Percentiles rank a stretch among this genome's conserved stretches.
Evolutionary conservation across 352 stramenopile genomes (phyloP).

Genomic region (Peronospora farinosa): DNA sequence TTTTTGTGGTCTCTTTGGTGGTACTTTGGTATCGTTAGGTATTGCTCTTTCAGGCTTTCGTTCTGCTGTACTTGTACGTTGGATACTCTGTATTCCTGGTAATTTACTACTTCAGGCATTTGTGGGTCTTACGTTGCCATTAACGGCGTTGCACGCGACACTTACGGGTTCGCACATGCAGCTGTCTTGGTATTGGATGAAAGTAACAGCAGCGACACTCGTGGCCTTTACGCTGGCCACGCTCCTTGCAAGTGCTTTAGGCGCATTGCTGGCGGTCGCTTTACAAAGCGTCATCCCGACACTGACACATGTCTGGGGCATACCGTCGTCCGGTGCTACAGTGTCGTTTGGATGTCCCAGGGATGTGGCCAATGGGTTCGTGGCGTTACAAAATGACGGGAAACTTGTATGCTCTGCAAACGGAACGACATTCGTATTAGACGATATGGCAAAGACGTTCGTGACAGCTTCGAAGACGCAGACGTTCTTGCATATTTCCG

Average conservation of each 20-base stretch:
- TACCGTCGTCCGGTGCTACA: constrained; percentile 9
- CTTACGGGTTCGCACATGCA: constrained; percentile 7
- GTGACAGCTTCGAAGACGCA: constrained; percentile 14
- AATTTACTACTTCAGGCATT: constrained; percentile 17
- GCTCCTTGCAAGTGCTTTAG: constrained; percentile 42
- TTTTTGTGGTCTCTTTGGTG: constrained; percentile 18
- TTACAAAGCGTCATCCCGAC: constrained; percentile 31
- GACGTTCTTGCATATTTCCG: constrained; percentile 11
- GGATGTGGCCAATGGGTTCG: constrained; percentile 15
- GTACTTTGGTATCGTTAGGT: constrained; percentile 26
- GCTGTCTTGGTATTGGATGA: constrained; percentile 9
- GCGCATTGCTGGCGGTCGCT: constrained; percentile 37
- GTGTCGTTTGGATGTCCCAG: constrained; percentile 21
- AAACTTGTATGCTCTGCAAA: constrained; percentile 33
- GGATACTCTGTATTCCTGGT: constrained; percentile 27
- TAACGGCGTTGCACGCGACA: constrained; percentile 13
- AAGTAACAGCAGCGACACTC: constrained; percentile 12
- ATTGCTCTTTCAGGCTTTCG: constrained; percentile 33
- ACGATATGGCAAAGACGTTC: constrained; percentile 41
- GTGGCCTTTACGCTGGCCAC: constrained; percentile 34
- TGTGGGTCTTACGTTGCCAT: constrained; percentile 12
- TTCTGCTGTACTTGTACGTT: constrained; percentile 26
- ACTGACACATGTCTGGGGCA: constrained; percentile 21
- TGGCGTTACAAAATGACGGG: constrained; percentile 37
- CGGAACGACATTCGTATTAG: constrained; percentile 39